These are phyloP conservation scores for Fusarium sp. DNA, from an alignment of 2,329 filamentous ascomycete genomes.

Conservation along the genomic window DNA sequence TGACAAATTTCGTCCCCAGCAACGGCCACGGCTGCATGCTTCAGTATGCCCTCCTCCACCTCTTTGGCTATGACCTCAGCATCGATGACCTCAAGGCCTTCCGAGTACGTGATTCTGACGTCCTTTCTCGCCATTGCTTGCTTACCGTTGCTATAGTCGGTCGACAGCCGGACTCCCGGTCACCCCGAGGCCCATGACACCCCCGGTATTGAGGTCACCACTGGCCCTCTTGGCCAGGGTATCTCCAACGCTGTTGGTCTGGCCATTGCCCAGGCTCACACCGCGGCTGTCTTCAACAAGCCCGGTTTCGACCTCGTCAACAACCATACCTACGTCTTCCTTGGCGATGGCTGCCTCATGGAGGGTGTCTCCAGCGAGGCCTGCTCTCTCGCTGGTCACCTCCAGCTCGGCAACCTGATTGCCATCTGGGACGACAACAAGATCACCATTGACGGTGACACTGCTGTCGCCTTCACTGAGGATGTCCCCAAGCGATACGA, in stretches of 20 bases:
- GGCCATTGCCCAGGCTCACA: constrained; percentile 95
- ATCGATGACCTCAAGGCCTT: constrained; percentile 96
- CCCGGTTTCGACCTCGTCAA: constrained; percentile 89
- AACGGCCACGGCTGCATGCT: constrained; percentile 99
- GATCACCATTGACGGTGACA: constrained; percentile 95
- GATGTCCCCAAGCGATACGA: constrained; percentile 96
- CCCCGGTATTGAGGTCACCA: constrained; percentile 97
- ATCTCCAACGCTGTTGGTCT: constrained; percentile 98
- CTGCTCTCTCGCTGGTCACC: constrained; percentile 90
- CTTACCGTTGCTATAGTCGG: constrained; percentile 50
- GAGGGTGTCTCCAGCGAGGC: constrained; percentile 97
- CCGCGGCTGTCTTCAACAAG: constrained; percentile 94
- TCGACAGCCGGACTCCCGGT: constrained; percentile 86
- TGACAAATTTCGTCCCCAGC: constrained; percentile 58
- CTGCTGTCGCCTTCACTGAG: constrained; percentile 96
- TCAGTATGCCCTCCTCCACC: constrained; percentile 96
- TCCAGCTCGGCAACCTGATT: constrained; percentile 98
- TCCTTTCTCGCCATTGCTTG: not conserved
- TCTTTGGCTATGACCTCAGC: constrained; percentile 89
- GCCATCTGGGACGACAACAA: constrained; percentile 98
- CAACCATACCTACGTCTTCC: constrained; percentile 98
- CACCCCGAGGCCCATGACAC: constrained; percentile 98
- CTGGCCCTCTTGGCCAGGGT: constrained; percentile 96
- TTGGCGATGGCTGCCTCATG: constrained; percentile 98
- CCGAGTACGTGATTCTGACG: constrained; percentile 75